phyloP scores from a whole-genome alignment of 306 rosid species.

The Fragaria vesca region DNA sequence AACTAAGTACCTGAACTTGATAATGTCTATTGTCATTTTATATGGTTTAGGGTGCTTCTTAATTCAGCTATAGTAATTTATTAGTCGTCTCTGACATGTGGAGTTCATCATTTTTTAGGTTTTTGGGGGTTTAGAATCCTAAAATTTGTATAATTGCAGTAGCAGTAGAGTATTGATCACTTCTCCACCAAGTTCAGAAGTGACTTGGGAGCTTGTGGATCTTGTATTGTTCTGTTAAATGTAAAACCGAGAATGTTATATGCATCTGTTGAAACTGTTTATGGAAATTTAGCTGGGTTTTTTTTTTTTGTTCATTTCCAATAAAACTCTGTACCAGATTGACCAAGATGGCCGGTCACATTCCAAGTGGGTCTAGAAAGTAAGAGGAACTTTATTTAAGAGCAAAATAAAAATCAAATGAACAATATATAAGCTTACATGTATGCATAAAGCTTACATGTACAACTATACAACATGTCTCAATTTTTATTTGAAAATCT shows the following conservation, averaged over 20 bases:
- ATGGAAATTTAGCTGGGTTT: not conserved
- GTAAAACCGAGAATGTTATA: not conserved
- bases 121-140: not conserved
- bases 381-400: not conserved
- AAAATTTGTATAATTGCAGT: not conserved
- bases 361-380: not conserved
- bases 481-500: not conserved
- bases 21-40: not conserved
- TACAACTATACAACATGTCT: not conserved
- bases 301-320: not conserved
- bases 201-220: not conserved
- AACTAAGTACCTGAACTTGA: not conserved
- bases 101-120: not conserved
- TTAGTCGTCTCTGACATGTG: not conserved
- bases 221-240: not conserved
- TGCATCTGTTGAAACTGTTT: not conserved
- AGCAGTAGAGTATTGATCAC: not conserved
- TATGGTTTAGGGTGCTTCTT: not conserved
- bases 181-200: not conserved
- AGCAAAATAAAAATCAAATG: not conserved
- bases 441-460: not conserved
- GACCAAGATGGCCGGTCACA: not conserved
- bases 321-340: not conserved
- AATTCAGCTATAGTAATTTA: not conserved
- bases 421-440: not conserved